Evolutionary conservation across 176 grass and related monocot species (phyloP), one percentile per base, ranked within the genome.

Genomic region (Oryza officinalis): DNA sequence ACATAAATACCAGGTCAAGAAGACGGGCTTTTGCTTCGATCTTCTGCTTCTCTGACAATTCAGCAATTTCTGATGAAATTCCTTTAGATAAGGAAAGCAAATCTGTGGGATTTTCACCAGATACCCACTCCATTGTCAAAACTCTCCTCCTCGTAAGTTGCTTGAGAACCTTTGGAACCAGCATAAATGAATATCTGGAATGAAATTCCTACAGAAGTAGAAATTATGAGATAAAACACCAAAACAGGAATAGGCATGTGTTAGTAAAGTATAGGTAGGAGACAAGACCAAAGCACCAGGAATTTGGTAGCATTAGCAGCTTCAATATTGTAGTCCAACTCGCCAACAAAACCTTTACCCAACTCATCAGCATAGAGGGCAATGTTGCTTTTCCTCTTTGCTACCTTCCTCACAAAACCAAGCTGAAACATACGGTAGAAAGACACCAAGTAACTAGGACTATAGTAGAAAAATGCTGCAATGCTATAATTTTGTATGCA

Each of bases 91-190:
- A 76, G 50, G 90, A 87, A 84, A 98, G 85, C 79, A 98, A 86
- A 1, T 95, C 88, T 41, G 72, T 98, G 32, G 96, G 96, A 40
- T 80, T 98, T 88, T 95, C 89, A 86, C 93, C 96, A 27, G 76
- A n/a, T 63, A 98, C 75, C 96, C 96, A 98, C 73, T 98, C 91
- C 92, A 93, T 93, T 61, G 90, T 98, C 57, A 98, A 88, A 89
- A 98, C 93, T 86, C 89, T 95, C 77, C 90, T 95, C 74, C 82
- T 93, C 44, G 93, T 95, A 81, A 93, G 65, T 76, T 91, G 80
- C 79, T 83, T 90, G 35, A 91, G 85, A 84, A 98, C 83, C 77
- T 98, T 98, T 6, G 96, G 96, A 74, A 91, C 91, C 47, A 84
- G n/a, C 18, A 98, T 93, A 86, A 95, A 98, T 78, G 82, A 85